Conservation (phyloP, 768 basidiomycete species). For the Mycena epipterygia region DNA sequence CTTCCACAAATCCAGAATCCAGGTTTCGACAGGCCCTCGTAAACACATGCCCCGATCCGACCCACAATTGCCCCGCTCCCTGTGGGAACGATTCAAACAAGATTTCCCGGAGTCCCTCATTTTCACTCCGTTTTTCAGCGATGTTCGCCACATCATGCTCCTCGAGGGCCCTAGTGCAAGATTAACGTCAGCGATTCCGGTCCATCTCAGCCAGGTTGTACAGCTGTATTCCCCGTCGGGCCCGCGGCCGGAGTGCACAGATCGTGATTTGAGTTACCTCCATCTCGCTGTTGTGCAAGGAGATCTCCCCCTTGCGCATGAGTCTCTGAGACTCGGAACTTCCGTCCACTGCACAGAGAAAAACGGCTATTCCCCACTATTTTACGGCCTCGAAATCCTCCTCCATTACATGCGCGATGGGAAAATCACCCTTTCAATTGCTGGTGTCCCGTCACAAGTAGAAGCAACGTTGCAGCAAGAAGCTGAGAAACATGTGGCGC, state of each 20-base stretch:
- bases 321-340: neutral
- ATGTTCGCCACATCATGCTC: neutral
- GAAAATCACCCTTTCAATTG: neutral
- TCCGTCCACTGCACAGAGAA: neutral
- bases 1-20: neutral
- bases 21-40: no score
- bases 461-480: no score
- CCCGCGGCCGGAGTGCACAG: no score
- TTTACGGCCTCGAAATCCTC: neutral
- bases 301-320: constrained; percentile 1
- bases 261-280: neutral
- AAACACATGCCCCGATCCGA: neutral
- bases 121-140: neutral
- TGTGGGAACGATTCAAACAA: neutral
- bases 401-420: no score
- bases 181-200: neutral
- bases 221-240: no score
- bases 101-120: neutral
- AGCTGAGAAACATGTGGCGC: neutral
- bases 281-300: neutral
- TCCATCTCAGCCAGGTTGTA: neutral
- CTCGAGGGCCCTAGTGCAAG: neutral
- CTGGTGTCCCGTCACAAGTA: neutral
- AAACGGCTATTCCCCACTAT: neutral
- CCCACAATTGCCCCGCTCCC: neutral